phyloP scores from a whole-genome alignment of 495 filamentous ascomycete genomes.

The Xylaria intraflava region DNA sequence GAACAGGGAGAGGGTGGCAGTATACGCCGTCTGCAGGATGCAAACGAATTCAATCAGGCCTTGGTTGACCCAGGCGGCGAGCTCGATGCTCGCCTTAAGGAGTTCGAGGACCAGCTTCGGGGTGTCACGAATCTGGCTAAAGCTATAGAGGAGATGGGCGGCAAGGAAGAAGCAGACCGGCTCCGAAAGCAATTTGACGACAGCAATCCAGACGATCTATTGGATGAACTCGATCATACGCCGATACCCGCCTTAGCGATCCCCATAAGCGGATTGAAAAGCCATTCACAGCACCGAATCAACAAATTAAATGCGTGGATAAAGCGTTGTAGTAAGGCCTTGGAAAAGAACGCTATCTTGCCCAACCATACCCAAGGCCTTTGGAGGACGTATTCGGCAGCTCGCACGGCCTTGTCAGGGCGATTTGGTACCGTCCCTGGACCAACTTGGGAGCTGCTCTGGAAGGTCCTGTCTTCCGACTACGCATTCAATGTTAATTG shows the following conservation, averaged over 20 bases:
- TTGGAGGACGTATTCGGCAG: constrained; percentile 40
- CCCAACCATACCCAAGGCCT: constrained; percentile 20
- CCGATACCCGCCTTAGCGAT: constrained; percentile 10
- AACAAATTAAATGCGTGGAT: constrained; percentile 21
- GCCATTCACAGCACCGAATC: constrained; percentile 5
- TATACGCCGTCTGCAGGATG: constrained; percentile 24
- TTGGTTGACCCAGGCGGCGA: constrained; percentile 37
- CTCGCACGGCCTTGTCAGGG: constrained; percentile 37
- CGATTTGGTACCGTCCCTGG: constrained; percentile 41
- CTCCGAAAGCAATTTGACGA: constrained; percentile 29
- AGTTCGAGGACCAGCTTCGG: constrained; percentile 51
- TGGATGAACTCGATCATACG: constrained; percentile 15
- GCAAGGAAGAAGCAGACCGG: constrained; percentile 33
- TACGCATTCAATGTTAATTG: constrained; percentile 42
- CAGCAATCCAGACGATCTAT: constrained; percentile 22
- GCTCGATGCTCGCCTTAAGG: constrained; percentile 37
- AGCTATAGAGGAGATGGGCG: constrained; percentile 30
- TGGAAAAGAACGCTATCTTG: constrained; percentile 19
- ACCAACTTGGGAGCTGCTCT: constrained; percentile 50
- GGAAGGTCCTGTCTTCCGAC: constrained; percentile 38
- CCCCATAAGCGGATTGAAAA: constrained; percentile 3
- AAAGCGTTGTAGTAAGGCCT: constrained; percentile 7
- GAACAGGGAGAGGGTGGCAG: constrained; percentile 39
- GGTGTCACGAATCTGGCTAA: constrained; percentile 30
- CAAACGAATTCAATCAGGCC: constrained; percentile 28